phyloP scores from a whole-genome alignment of 495 filamentous ascomycete genomes.

The Neurospora sp. region DNA sequence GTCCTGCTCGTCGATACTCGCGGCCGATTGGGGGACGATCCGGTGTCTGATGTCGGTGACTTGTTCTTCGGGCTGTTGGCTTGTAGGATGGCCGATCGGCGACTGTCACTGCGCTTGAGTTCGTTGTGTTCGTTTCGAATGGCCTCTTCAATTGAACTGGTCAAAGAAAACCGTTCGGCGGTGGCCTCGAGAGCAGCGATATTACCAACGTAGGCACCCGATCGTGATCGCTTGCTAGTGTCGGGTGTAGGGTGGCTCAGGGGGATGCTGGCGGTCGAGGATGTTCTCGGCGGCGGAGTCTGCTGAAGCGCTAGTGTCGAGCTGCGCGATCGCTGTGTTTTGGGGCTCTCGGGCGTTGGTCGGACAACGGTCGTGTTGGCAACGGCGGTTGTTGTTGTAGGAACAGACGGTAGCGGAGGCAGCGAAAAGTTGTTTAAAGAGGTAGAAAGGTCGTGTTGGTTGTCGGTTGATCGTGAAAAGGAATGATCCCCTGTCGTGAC shows the following conservation, averaged over 20 bases:
- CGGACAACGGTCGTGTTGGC: conserved; percentile 12
- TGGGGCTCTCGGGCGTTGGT: conserved; percentile 11
- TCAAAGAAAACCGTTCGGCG: conserved; percentile 70
- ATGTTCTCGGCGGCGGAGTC: conserved; percentile 47
- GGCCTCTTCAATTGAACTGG: conserved; percentile 70
- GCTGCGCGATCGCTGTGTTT: conserved; percentile 14
- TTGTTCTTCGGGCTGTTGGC: conserved; percentile 24
- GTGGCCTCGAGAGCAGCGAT: conserved; percentile 74
- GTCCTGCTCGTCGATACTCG: conserved; percentile 34
- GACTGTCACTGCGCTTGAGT: conserved; percentile 59
- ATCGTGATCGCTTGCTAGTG: conserved; percentile 57
- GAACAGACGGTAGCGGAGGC: neutral
- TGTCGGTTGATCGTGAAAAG: neutral
- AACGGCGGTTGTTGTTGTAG: neutral
- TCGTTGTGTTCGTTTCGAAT: conserved; percentile 71
- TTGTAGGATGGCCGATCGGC: conserved; percentile 43
- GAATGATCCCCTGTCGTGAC: neutral
- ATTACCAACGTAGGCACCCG: conserved; percentile 65
- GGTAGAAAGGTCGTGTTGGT: neutral
- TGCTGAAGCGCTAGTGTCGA: conserved; percentile 7
- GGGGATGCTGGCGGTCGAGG: conserved; percentile 45
- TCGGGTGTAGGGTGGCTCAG: conserved; percentile 72
- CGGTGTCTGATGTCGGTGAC: conserved; percentile 21
- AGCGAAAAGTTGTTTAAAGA: neutral
- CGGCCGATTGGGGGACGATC: conserved; percentile 15